Evolutionary conservation across 805 yeast genomes (phyloP), one percentile per base, ranked within the genome.

Genomic region (Candida ponderosae): DNA sequence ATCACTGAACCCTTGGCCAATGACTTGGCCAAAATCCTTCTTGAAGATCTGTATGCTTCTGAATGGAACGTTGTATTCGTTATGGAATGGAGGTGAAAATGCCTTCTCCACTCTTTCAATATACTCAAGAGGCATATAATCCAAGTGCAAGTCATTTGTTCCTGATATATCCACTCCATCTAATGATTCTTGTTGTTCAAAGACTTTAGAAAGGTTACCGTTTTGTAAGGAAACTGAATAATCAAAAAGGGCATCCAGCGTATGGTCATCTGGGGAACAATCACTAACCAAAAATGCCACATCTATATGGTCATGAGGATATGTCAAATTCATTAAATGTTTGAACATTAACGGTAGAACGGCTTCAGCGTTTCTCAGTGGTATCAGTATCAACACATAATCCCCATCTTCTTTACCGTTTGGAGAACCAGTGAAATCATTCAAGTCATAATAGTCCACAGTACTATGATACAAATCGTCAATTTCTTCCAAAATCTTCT

Each of bases 1-100:
- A 51, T 84, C 94, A 47, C 79, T 72, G 51, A 84, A 84, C 3
- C 93, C 88, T 55, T 84, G 93, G 15, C 95, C 95, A 45, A 84
- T 82, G 9, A 71, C 72, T 59, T 84, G 93, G 32, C 95, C 89
- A 52, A 84, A 83, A 57, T 83, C 88, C 56, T 81, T 83, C 48
- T 81, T 81, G 59, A 74, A 87, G 28, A 93, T 81, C 45, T 86
- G 81, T 17, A 87, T 75, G 15, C 82, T 74, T 51, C 94, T 69
- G 66, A 87, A 90, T 6, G 87, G 90, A 38, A 69, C 69, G 33
- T 66, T 62, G 51, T 79, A 81, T 33, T 72, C 74, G 19, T 63
- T 55, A 54, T 83, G 90, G 52, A 67, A 78, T 16, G 89, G 85
- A 33, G 81, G 76, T 16, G 67, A 63, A 51, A 79, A 84, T 0